Evolutionary conservation across 2,329 filamentous ascomycete genomes (phyloP).

Genomic region (Arachnopeziza araneosa): DNA sequence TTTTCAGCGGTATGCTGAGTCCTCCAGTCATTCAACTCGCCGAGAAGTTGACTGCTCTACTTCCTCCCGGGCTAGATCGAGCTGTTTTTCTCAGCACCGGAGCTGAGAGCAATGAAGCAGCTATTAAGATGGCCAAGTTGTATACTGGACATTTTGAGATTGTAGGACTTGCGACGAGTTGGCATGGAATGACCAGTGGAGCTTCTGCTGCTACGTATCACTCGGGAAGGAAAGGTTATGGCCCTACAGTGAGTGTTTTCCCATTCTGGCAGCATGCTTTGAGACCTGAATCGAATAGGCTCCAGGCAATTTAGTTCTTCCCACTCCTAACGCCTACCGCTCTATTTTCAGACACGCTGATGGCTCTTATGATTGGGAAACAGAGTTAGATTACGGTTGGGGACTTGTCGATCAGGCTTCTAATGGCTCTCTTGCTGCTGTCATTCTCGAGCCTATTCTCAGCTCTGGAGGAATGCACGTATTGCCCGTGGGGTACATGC

Average conservation of each 20-base stretch:
- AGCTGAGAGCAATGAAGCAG: constrained; percentile 53
- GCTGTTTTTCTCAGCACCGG: constrained; percentile 55
- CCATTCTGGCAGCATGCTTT: neutral
- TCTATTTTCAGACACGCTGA: constrained; percentile 54
- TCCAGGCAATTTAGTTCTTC: constrained; percentile 53
- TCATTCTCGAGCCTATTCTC: constrained; percentile 49
- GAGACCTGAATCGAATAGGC: constrained; percentile 29
- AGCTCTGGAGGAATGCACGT: constrained; percentile 52
- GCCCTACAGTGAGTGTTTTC: constrained; percentile 28
- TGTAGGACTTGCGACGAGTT: constrained; percentile 52
- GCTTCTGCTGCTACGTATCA: constrained; percentile 49
- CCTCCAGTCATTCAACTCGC: constrained; percentile 51
- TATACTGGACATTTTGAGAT: constrained; percentile 62
- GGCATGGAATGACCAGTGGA: constrained; percentile 55
- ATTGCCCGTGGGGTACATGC: constrained; percentile 53
- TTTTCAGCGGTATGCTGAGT: constrained; percentile 54
- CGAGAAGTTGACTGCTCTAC: constrained; percentile 42
- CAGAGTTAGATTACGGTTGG: constrained; percentile 58
- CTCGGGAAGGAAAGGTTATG: constrained; percentile 42
- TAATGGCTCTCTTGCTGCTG: constrained; percentile 53
- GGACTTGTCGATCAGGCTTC: constrained; percentile 49
- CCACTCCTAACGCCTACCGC: constrained; percentile 55
- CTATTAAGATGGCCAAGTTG: constrained; percentile 58
- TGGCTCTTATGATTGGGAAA: constrained; percentile 58
- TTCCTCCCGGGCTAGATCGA: constrained; percentile 46